A percentile compares a stretch with the other conserved stretches of the same genome.
These are phyloP conservation scores for Artemisia annua DNA, from an alignment of 129 eudicot species.

Conservation along the genomic window DNA sequence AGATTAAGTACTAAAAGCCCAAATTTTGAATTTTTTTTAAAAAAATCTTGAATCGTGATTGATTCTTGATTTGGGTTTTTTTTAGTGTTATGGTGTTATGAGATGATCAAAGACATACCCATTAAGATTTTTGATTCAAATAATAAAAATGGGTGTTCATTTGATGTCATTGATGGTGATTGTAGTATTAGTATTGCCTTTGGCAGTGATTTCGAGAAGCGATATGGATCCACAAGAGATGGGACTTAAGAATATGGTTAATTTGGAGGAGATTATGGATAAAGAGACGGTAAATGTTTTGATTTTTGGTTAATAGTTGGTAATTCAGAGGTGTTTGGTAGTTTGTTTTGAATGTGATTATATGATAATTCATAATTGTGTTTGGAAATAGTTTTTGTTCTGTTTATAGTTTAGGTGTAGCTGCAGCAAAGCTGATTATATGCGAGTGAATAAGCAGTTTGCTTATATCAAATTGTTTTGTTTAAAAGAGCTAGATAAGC, in stretches of 20 bases:
- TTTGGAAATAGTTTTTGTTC: no score
- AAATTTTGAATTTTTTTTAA: neutral
- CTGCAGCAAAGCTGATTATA: no score
- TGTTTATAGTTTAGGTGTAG: no score
- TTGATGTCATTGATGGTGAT: conserved; percentile 11
- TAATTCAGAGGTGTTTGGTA: no score
- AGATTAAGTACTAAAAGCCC: conserved; percentile 18
- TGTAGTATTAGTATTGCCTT: conserved; percentile 18
- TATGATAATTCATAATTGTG: no score
- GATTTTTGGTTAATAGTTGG: no score
- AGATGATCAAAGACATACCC: conserved; percentile 31
- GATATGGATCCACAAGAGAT: conserved; percentile 9
- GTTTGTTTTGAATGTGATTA: no score
- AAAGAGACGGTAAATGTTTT: conserved; percentile 30
- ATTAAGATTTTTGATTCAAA: neutral
- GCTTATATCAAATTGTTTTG: no score
- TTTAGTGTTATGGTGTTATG: conserved; percentile 26
- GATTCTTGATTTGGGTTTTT: no score
- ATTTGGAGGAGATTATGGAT: conserved; percentile 25
- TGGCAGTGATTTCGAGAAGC: conserved; percentile 24
- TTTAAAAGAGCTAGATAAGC: no score
- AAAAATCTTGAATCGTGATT: neutral
- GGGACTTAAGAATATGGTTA: conserved; percentile 15
- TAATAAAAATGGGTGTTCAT: conserved; percentile 28
- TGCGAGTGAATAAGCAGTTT: no score